Base-by-base conservation (phyloP, 148 eudicot species). In the Spergularia marina region DNA sequence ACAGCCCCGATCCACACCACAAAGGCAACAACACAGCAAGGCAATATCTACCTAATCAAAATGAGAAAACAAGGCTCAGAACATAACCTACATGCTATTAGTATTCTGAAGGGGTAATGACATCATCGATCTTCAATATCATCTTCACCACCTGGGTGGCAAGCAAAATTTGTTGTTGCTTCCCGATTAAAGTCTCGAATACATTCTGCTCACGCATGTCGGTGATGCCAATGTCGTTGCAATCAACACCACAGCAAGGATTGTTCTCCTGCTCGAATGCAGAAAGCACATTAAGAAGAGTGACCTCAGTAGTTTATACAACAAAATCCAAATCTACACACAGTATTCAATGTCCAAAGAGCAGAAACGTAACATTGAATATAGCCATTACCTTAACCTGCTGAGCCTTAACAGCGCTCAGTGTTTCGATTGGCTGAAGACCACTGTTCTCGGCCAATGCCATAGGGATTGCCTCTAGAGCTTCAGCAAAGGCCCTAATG, bases 401-500 rank as follows among this genome's bases (percentile, higher is more conserved):
- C 86, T 90, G 98, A 76, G 92, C 81, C 80, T 92, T 95, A 44
- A 95, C 92, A 2, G 97, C 98, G 81, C 97, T 89, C 40, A 95
- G 79, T 65, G 97, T 95, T 86, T 92, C 98, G 66, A 95, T 95
- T 57, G 97, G 96, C 73, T 89, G 94, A 64, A 95, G 97, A 73
- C 98, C 98, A 77, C 98, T 92, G 78, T 95, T 95, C 71, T 95
- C 98, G 0, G 97, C 97, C 41, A 95, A 92, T 20, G 98, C 98
- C 96, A 95, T 90, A 20, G 98, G 98, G 76, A 95, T 73, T 39
- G 97, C 84, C 82, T 95, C 98, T 80, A 95, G 79, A 75, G 98
- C 94, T 81, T 95, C 98, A 56, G 98, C 97, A 82, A 95, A 95
- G 57, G 90, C 91, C 84, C 98, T 87, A 66, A 95, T 92, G 54